Evolutionary conservation across 495 filamentous ascomycete species (phyloP), one percentile per base, ranked within the genome.

Genomic region (Daldinia loculata): DNA sequence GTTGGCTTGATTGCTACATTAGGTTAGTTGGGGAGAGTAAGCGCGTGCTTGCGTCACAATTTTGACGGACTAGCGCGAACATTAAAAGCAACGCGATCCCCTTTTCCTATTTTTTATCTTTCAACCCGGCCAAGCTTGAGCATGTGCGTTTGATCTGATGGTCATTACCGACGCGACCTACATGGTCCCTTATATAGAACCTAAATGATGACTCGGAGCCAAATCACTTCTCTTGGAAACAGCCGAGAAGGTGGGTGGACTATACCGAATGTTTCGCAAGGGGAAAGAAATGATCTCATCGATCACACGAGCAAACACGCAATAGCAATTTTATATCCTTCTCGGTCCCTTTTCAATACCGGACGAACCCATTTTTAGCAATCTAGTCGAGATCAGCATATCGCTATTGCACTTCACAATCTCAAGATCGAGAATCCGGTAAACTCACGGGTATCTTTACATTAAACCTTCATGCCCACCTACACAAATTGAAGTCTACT

Each of bases 271-370:
- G 43, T 30, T 53, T 53, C 24, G 26, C 11, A 29, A 19, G 41
- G n/a, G n/a, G 14, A 61, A 38, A 67, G 14, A 61, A 38, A 67
- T 67, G 43, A 63, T 30, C 17, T 61, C 50, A 63, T 52, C 6
- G 59, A 63, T 69, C 59, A 69, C 53, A 69, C 66, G 66, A 69
- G 66, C 41, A 58, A 62, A 58, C 29, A 66, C 34, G 38, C 30
- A 48, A 48, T 39, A 39, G 15, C 63, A 43, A 56, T 58, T 66
- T 58, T 24, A 32, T 43, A 43, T 15, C 32, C 38, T 39, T 61
- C 17, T 48, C 14, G 29, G 41, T 27, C 34, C 38, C 3, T 59
- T 24, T 32, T 59, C 38, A 48, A 45, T 60, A 11, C 41, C 15
- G 6, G n/a, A 45, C 7, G 17, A 22, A 14, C 19, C 43, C 43